These are phyloP conservation scores for Buxus sempervirens DNA, from an alignment of 164 flowering plant genomes.

Conservation along the genomic window DNA sequence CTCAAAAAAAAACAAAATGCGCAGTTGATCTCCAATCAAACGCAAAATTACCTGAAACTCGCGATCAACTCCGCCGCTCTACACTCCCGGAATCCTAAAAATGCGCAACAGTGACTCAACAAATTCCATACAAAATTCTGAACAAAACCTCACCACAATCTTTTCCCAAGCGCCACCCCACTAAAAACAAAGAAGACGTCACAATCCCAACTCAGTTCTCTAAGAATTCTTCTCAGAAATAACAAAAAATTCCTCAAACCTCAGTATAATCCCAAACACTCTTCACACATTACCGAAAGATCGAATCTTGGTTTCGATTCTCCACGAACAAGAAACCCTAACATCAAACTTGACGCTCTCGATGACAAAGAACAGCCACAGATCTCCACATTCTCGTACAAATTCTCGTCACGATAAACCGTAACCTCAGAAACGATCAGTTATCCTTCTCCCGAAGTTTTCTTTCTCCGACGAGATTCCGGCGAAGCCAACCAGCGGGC, in stretches of 20 bases:
- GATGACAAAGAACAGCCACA: neutral
- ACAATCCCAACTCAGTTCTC: neutral
- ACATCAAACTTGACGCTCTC: neutral
- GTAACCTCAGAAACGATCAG: neutral
- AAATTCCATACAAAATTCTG: neutral
- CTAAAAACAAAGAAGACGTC: neutral
- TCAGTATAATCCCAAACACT: neutral
- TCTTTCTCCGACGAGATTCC: slow-evolving; percentile 9
- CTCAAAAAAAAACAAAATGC: neutral
- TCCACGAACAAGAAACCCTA: slow-evolving; percentile 3
- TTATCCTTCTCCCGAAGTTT: neutral
- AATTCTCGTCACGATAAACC: neutral
- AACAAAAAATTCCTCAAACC: neutral
- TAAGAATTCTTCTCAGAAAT: neutral
- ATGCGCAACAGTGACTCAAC: neutral
- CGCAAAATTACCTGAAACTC: neutral
- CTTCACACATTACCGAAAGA: slow-evolving; percentile 4
- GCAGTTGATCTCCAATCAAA: neutral
- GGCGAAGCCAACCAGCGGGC: neutral
- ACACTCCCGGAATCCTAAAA: neutral
- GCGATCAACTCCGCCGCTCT: neutral
- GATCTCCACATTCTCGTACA: neutral
- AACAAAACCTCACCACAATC: neutral
- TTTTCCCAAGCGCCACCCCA: neutral
- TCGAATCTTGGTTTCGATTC: neutral